phyloP scores from a whole-genome alignment of 1,139 yeast genomes.

The Entelexis sorbosivorans region DNA sequence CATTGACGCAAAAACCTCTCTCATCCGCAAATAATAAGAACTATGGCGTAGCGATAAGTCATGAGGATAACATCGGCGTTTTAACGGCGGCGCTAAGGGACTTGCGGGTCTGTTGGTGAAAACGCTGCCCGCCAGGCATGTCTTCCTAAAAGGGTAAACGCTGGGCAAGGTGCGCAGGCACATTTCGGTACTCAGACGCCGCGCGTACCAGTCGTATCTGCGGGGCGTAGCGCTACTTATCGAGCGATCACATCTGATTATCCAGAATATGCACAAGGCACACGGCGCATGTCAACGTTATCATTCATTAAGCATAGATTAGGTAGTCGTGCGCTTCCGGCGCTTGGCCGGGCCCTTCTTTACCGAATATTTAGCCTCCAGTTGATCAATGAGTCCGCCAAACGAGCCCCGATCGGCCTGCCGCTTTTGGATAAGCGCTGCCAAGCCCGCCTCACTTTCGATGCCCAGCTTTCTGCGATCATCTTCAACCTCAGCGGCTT shows the following conservation, averaged over 20 bases:
- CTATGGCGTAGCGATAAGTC: too few species aligned
- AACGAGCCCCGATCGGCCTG: slow-evolving; percentile 14
- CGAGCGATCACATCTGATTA: too few species aligned
- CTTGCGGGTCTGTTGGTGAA: too few species aligned
- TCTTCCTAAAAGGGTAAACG: slow-evolving; percentile 3
- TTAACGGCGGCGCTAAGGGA: too few species aligned
- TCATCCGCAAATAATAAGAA: too few species aligned
- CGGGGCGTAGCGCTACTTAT: too few species aligned
- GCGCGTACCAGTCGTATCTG: too few species aligned
- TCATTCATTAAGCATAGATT: neutral
- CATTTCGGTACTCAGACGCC: too few species aligned
- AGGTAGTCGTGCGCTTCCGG: neutral
- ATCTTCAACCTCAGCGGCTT: slow-evolving; percentile 59
- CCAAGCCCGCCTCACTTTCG: slow-evolving; percentile 39
- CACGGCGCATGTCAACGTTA: too few species aligned
- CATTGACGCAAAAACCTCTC: too few species aligned
- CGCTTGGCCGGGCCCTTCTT: neutral
- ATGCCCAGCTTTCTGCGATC: slow-evolving; percentile 42
- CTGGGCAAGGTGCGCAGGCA: neutral
- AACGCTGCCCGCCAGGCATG: neutral
- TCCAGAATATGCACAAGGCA: neutral
- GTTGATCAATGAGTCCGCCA: slow-evolving; percentile 18
- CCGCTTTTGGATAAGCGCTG: slow-evolving; percentile 37
- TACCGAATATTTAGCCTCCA: slow-evolving; percentile 20
- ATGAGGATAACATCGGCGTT: too few species aligned